These are phyloP conservation scores for Bryopsis sp. DNA, from an alignment of 139 green algal genomes.

Conservation along the genomic window DNA sequence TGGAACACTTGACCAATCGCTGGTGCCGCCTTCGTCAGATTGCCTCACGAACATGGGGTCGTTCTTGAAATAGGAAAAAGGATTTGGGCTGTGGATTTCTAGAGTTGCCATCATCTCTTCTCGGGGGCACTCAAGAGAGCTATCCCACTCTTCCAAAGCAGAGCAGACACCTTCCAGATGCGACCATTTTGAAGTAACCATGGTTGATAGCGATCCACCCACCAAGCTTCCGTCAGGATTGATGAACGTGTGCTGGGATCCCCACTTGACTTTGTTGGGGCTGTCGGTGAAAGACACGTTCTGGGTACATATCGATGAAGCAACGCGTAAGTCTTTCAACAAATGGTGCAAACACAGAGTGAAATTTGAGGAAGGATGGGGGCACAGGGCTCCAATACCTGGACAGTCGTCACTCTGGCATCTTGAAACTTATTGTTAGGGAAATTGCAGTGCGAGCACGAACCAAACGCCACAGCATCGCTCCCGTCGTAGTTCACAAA, in stretches of 20 bases:
- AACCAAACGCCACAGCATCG: slow-evolving; percentile 14
- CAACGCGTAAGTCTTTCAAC: background rate
- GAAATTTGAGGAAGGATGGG: no score
- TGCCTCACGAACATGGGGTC: slow-evolving; percentile 2
- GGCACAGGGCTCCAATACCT: background rate
- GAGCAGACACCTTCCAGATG: background rate
- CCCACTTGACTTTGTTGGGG: slow-evolving; percentile 7
- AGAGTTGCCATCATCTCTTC: background rate
- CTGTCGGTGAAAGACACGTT: slow-evolving; percentile 18
- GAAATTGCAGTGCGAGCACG: slow-evolving; percentile 29
- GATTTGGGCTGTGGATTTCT: background rate
- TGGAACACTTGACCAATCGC: background rate
- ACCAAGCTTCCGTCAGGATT: slow-evolving; percentile 13
- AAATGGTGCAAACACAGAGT: no score
- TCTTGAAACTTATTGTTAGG: slow-evolving; percentile 23
- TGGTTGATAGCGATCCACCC: background rate
- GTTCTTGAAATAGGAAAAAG: slow-evolving; percentile 17
- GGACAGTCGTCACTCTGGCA: slow-evolving; percentile 16
- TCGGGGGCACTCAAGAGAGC: background rate
- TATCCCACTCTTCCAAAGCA: background rate
- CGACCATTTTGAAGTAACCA: background rate
- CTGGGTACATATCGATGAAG: background rate
- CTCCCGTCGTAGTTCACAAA: slow-evolving; percentile 21
- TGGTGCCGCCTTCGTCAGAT: background rate
- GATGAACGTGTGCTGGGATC: background rate